These are phyloP conservation scores for Xylariales sp. DNA, from an alignment of 2,329 filamentous ascomycete species.

Conservation along the genomic window DNA sequence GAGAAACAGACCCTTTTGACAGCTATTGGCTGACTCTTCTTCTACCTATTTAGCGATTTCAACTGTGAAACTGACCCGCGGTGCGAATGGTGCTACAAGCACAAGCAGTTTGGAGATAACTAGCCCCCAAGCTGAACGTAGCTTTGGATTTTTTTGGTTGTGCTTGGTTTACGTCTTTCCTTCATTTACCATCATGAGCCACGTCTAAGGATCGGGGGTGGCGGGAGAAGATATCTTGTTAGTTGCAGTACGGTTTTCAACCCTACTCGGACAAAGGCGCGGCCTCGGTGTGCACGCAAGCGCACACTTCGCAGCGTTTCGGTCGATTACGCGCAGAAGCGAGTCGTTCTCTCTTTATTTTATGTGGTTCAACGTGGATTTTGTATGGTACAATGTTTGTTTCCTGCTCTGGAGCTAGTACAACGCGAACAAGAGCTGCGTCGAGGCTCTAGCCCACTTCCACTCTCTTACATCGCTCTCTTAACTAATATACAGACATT, in stretches of 20 bases:
- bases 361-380: conserved; percentile 5
- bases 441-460: background rate
- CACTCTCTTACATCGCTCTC: conserved; percentile 33
- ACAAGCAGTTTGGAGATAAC: conserved; percentile 34
- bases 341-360: background rate
- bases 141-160: background rate
- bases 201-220: background rate
- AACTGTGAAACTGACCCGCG: conserved; percentile 44
- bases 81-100: conserved; percentile 47
- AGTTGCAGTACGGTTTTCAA: background rate
- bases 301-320: background rate
- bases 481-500: conserved; percentile 46
- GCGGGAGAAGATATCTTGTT: background rate
- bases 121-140: background rate
- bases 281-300: background rate
- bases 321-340: background rate
- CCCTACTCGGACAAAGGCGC: no score
- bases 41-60: conserved; percentile 41
- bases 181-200: background rate
- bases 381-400: conserved; percentile 27
- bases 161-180: background rate
- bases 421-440: conserved; percentile 2
- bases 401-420: background rate
- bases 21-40: background rate
- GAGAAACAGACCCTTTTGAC: background rate